These are phyloP conservation scores for Phytophthora cryptogea DNA, from an alignment of 352 stramenopile genomes.

Conservation along the genomic window DNA sequence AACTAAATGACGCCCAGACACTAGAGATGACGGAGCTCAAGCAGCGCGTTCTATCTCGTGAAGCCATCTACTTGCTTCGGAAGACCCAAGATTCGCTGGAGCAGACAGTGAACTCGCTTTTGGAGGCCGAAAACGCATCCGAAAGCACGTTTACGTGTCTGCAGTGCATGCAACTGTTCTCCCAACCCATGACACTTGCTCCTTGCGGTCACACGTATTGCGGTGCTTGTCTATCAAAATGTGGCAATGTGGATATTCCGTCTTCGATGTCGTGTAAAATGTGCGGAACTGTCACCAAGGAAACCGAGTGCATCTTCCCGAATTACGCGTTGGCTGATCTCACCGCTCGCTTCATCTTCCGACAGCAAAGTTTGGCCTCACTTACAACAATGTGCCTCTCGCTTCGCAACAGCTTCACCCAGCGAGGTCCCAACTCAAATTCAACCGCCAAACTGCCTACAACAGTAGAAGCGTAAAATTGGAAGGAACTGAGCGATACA, in stretches of 20 bases:
- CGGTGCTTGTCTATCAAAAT: conserved; percentile 46
- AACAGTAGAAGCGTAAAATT: conserved; percentile 7
- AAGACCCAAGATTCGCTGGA: conserved; percentile 71
- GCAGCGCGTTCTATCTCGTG: conserved; percentile 53
- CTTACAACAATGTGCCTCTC: conserved; percentile 76
- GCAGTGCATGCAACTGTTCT: conserved; percentile 72
- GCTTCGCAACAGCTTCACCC: conserved; percentile 61
- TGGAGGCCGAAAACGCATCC: conserved; percentile 70
- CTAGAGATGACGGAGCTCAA: conserved; percentile 57
- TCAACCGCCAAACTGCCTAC: conserved; percentile 10
- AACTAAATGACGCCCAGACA: conserved; percentile 41
- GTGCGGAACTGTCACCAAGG: conserved; percentile 30
- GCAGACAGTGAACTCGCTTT: conserved; percentile 64
- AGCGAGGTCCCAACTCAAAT: conserved; percentile 24
- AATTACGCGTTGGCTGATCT: conserved; percentile 75
- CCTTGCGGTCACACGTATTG: conserved; percentile 81
- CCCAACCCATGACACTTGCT: conserved; percentile 64
- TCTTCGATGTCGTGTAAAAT: conserved; percentile 65
- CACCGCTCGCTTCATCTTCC: conserved; percentile 74
- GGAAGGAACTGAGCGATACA: neutral
- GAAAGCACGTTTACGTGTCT: conserved; percentile 80
- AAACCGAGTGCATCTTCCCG: conserved; percentile 61
- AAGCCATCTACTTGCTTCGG: conserved; percentile 51
- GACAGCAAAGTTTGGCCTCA: conserved; percentile 66
- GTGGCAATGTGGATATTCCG: conserved; percentile 40